Base-by-base conservation (phyloP, 1,284 basidiomycete species). In the Coniferiporia weirii region DNA sequence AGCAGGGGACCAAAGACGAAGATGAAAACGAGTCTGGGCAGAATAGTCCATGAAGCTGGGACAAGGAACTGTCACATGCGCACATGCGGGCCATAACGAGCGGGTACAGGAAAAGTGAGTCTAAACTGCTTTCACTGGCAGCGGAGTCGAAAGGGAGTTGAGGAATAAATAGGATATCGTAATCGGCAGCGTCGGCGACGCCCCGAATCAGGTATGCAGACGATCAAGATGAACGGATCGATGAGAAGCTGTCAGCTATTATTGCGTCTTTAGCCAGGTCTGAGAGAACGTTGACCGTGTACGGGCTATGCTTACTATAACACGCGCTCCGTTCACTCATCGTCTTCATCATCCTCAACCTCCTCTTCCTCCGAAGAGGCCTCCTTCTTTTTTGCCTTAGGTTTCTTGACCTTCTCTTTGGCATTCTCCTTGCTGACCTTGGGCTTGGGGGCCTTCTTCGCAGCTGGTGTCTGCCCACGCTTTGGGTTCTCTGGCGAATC, bases 401-500 rank as follows among this genome's bases (percentile, higher is more conserved):
- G 38, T 9, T 40, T 40, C 40, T 55, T 59, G 40, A 56, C 50
- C 49, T 64, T 51, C 51, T 67, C 63, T 45, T 55, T 59, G 40
- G 57, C 50, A 49, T 64, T 51, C 50, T 67, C 63, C 57, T 68
- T 68, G 67, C 68, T 63, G 60, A 43, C 65, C 52, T 69, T 71
- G 57, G 77, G 75, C 27, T 58, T 59, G 12, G 38, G 38, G n/a
- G 64, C 46, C 48, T 59, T 63, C 38, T 69, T 72, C 43, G 73
- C 40, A 56, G 75, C 78, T 45, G 74, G 67, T 17, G 74, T 75
- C 60, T 81, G 73, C 12, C 81, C 82, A 40, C 80, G 76, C 61
- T 81, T 83, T 1, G 82, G 82, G 65, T 84, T 84, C 64, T 83
- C 81, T 1, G 79, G 79, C 0, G 81, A 74, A 58, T 82, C 76